Evolutionary conservation across 31 red algal genomes (phyloP).

Genomic region (Asparagopsis taxiformis): DNA sequence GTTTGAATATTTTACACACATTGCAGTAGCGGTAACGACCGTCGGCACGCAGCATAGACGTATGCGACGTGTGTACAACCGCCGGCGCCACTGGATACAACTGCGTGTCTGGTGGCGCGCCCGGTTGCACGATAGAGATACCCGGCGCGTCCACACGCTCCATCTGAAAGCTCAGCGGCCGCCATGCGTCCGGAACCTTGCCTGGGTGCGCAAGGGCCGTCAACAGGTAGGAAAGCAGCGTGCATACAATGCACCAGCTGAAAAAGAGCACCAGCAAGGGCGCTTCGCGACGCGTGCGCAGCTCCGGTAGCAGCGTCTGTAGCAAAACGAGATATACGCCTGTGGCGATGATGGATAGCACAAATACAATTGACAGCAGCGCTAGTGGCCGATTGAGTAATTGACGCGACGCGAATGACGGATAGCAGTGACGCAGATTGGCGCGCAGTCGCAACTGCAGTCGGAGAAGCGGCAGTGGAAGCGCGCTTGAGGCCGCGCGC

Average conservation of each 20-base stretch:
- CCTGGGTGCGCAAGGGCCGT: slow-evolving; percentile 17
- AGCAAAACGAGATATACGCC: slow-evolving; percentile 34
- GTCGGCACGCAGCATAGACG: slow-evolving; percentile 28
- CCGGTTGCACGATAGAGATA: slow-evolving; percentile 1
- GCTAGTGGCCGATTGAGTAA: slow-evolving; percentile 11
- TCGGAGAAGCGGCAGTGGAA: slow-evolving; percentile 3
- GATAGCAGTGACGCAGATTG: slow-evolving; percentile 4
- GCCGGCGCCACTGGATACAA: slow-evolving; percentile 32
- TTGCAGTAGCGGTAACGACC: slow-evolving; percentile 58
- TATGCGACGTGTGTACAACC: slow-evolving; percentile 21
- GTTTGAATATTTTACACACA: slow-evolving; percentile 79
- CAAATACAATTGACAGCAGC: slow-evolving; percentile 21
- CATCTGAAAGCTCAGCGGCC: background rate
- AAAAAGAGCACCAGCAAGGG: slow-evolving; percentile 4
- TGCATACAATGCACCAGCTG: slow-evolving; percentile 4
- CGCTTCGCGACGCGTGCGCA: background rate
- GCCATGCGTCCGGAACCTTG: slow-evolving; percentile 19
- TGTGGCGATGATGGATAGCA: slow-evolving; percentile 12
- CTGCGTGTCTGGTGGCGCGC: too few species aligned
- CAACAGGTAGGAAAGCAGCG: slow-evolving; percentile 6
- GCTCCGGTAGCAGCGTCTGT: slow-evolving; percentile 25
- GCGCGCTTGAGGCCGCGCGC: too few species aligned
- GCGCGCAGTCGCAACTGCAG: background rate
- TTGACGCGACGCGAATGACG: background rate
- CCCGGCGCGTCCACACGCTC: slow-evolving; percentile 5